Conservation (phyloP, 331 rosid species). For the Prunus yedoensis region DNA sequence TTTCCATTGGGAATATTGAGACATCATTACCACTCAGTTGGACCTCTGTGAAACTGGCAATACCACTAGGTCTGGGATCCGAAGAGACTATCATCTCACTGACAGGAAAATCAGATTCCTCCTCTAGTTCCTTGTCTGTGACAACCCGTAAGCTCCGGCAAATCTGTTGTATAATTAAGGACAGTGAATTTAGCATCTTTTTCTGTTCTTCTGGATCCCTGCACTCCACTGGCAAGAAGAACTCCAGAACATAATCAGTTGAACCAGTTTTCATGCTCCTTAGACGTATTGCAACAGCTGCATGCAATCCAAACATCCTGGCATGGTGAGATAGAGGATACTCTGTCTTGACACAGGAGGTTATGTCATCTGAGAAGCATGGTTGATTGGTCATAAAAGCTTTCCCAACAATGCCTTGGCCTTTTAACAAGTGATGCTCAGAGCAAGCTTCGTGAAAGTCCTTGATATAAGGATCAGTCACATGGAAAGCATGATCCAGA, state of each 20-base stretch:
- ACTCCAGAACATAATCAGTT: slow-evolving; percentile 87
- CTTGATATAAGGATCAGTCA: slow-evolving; percentile 50
- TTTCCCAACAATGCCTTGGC: slow-evolving; percentile 85
- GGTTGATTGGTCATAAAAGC: slow-evolving; percentile 87
- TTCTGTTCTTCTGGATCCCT: slow-evolving; percentile 67
- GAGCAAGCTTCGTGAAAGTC: slow-evolving; percentile 91
- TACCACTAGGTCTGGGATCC: slow-evolving; percentile 28
- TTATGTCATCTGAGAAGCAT: slow-evolving; percentile 71
- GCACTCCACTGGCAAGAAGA: slow-evolving; percentile 83
- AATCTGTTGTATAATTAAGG: slow-evolving; percentile 60
- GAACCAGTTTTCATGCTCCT: slow-evolving; percentile 59
- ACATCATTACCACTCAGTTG: slow-evolving; percentile 32
- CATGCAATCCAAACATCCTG: slow-evolving; percentile 63
- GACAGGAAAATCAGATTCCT: slow-evolving; percentile 37
- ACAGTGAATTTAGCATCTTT: slow-evolving; percentile 77
- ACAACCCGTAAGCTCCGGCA: slow-evolving; percentile 74
- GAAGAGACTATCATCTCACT: slow-evolving; percentile 30
- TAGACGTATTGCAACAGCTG: slow-evolving; percentile 90
- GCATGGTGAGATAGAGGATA: slow-evolving; percentile 95
- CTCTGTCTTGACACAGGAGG: slow-evolving; percentile 60
- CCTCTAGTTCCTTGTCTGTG: slow-evolving; percentile 63
- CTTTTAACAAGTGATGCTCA: slow-evolving; percentile 93
- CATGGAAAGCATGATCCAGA: slow-evolving; percentile 82
- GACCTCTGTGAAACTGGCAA: slow-evolving; percentile 26
- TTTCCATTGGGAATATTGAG: slow-evolving; percentile 36